Conservation (phyloP, 2,329 filamentous ascomycete genomes). For the Ophiosphaerella narmari region DNA sequence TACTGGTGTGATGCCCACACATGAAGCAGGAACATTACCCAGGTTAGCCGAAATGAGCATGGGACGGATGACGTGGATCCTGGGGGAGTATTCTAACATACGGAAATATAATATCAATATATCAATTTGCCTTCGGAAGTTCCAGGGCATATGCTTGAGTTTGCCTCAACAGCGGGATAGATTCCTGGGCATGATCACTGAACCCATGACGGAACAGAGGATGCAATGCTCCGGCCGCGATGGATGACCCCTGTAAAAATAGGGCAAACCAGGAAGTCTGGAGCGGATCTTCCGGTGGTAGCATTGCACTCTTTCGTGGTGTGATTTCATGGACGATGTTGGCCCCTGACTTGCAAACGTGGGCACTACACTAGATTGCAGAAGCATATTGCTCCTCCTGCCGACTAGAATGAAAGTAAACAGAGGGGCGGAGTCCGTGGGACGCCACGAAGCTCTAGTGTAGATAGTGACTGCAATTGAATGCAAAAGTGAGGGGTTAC, state of each 20-base stretch:
- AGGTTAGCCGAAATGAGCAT: constrained; percentile 14
- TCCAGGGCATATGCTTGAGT: constrained; percentile 3
- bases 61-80: constrained; percentile 1
- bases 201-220: constrained; percentile 7
- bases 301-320: background rate
- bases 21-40: constrained; percentile 2
- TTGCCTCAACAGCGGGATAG: constrained; percentile 14
- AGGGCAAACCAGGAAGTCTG: background rate
- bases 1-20: background rate
- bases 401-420: background rate
- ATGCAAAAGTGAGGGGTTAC: too few relatives aligned
- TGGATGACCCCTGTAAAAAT: constrained; percentile 5
- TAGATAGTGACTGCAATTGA: too few relatives aligned
- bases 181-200: constrained; percentile 11
- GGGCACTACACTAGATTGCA: background rate
- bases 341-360: background rate
- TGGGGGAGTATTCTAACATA: constrained; percentile 7
- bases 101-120: constrained; percentile 20
- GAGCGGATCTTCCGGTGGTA: constrained; percentile 1
- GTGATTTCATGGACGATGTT: background rate
- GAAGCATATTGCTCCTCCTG: background rate
- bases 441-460: too few relatives aligned
- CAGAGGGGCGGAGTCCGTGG: too few relatives aligned
- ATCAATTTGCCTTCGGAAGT: constrained; percentile 10
- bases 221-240: background rate